Conservation (phyloP, 306 rosid genomes). For the Inga leiocalycina region DNA sequence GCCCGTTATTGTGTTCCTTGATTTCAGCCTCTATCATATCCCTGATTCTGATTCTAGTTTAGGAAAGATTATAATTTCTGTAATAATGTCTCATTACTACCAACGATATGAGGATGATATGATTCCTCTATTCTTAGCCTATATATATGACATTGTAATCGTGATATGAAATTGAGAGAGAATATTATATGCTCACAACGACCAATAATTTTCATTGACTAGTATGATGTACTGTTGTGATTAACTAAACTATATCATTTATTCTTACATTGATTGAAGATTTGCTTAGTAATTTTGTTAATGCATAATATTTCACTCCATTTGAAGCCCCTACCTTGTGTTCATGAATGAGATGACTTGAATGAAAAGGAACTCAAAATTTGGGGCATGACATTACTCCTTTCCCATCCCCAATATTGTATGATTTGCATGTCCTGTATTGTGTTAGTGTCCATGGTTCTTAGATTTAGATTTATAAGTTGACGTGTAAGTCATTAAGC, state of each 20-base stretch:
- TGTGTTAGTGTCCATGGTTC: background rate
- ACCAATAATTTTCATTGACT: background rate
- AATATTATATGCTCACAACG: too few species aligned
- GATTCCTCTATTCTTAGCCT: too few species aligned
- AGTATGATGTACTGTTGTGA: background rate
- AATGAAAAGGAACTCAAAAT: background rate
- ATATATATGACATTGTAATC: too few species aligned
- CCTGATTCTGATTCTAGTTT: too few species aligned
- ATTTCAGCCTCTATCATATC: too few species aligned
- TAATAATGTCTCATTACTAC: too few species aligned
- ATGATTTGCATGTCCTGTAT: background rate
- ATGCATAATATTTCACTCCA: background rate
- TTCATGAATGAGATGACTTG: background rate
- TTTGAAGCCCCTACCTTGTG: background rate
- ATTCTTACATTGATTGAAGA: background rate
- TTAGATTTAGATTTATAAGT: background rate
- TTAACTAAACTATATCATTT: background rate
- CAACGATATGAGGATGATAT: too few species aligned
- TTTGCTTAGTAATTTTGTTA: background rate
- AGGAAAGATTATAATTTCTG: too few species aligned
- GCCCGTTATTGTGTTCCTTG: too few species aligned
- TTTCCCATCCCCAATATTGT: background rate
- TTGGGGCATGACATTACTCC: background rate
- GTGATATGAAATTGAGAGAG: too few species aligned
- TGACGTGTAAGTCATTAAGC: background rate